phyloP scores from a whole-genome alignment of 257 asterid species.

The Solanum piurae region DNA sequence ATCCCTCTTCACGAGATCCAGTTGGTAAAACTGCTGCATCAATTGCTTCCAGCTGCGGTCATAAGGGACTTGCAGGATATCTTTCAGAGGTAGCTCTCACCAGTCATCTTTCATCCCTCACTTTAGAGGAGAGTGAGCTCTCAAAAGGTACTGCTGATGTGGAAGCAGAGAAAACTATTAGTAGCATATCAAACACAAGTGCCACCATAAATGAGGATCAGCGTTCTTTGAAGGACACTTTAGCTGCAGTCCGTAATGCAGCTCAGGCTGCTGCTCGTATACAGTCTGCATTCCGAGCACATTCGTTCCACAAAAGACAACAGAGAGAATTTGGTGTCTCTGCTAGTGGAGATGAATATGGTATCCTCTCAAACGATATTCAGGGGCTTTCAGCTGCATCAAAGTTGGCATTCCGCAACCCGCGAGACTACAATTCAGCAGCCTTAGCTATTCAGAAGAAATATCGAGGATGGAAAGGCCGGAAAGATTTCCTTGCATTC shows the following conservation, averaged over 20 bases:
- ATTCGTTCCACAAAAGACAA: conserved; percentile 80
- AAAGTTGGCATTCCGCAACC: conserved; percentile 43
- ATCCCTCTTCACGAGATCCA: conserved; percentile 66
- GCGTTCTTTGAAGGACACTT: conserved; percentile 52
- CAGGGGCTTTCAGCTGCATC: conserved; percentile 58
- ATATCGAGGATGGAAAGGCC: conserved; percentile 86
- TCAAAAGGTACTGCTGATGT: conserved; percentile 71
- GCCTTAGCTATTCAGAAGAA: conserved; percentile 91
- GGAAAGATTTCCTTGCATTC: conserved; percentile 67
- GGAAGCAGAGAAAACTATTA: conserved; percentile 72
- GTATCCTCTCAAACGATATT: conserved; percentile 30
- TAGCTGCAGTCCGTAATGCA: conserved; percentile 82
- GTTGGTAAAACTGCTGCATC: conserved; percentile 82
- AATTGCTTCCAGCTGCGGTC: conserved; percentile 62
- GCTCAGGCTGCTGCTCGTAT: conserved; percentile 95
- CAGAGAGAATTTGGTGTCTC: conserved; percentile 30
- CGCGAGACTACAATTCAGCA: conserved; percentile 60
- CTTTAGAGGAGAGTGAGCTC: conserved; percentile 54
- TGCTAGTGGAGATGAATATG: conserved; percentile 39
- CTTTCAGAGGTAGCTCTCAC: conserved; percentile 85
- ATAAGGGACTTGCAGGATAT: conserved; percentile 91
- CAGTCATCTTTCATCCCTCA: conserved; percentile 83
- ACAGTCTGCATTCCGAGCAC: conserved; percentile 94
- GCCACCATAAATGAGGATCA: conserved; percentile 43
- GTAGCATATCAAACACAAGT: conserved; percentile 29